Base-by-base conservation (phyloP, 2,329 filamentous ascomycete genomes). In the Pseudogymnoascus sp. region DNA sequence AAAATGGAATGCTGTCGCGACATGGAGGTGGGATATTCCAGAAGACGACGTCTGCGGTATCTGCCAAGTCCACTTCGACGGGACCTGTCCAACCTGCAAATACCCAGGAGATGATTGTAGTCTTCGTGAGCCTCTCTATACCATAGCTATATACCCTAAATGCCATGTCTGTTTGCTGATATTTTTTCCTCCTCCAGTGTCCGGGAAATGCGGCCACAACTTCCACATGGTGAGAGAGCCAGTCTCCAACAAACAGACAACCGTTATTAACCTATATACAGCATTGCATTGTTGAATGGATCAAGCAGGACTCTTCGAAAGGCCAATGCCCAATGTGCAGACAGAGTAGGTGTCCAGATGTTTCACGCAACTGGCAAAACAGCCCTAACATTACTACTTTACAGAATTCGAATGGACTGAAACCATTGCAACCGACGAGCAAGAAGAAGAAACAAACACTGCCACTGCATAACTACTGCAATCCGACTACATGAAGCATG, bases 31-130 rank as follows among this genome's bases (percentile, higher is more conserved):
- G 94, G 90, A 97, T 74, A 90, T 97, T 71, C 92, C 93, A 25
- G 92, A 96, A 70, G 93, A 97, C 77, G 93, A 99, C 73, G 92
- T 97, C 65, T 99, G 94, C 70, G 94, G 94, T 70, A 99, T 99
- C 77, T 99, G 94, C 77, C 93, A 96, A 73, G 92, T 96, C 65
- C 90, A 96, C 71, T 99, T 97, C 73, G 94, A 99, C 74, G 93
- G 92, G 64, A 97, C 94, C 27, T 99, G 94, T 79, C 92, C 94
- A 55, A 95, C 92, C 61, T 99, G 94, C 86, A 96, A 95, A 81
- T 97, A 92, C 72, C 94, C 94, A 12, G 94, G 94, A 63, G 94
- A 99, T 71, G 92, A 97, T 73, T 99, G 94, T 77, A 89, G 89
- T 63, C 81, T 99, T 64, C 81, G 93, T 97, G 78, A 74, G 87